A percentile compares a stretch with the other conserved stretches of the same genome.
These are phyloP conservation scores for Marchantia paleacea DNA, from an alignment of 225 moss, liverwort and hornwort species.

Conservation along the genomic window DNA sequence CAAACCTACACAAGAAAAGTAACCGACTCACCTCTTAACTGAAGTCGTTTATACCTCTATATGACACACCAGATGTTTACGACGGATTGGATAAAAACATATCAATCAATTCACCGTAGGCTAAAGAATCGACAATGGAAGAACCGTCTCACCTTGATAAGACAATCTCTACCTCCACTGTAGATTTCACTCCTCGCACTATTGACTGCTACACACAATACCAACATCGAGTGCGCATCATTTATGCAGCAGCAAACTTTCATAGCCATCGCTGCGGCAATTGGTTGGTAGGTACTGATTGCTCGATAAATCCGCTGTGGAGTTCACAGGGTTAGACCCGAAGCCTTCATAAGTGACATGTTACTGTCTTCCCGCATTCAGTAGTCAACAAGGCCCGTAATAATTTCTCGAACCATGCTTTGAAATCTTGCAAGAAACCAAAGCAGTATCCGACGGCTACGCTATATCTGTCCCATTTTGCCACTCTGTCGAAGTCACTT, in stretches of 20 bases:
- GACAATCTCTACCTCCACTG: conserved; percentile 60
- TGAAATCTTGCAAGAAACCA: too few species aligned
- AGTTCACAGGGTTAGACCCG: neutral
- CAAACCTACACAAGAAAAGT: conserved; percentile 45
- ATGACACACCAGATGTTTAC: neutral
- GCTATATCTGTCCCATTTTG: too few species aligned
- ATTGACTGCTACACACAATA: conserved; percentile 64
- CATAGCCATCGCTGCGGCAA: conserved; percentile 49
- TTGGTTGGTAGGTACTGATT: too few species aligned
- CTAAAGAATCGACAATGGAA: neutral
- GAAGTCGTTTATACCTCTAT: neutral
- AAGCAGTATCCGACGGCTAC: too few species aligned
- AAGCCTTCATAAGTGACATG: neutral
- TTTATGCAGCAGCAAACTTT: conserved; percentile 39
- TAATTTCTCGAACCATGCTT: too few species aligned
- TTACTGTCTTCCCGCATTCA: neutral
- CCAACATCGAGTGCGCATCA: conserved; percentile 49
- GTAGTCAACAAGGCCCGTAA: neutral
- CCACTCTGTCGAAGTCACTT: too few species aligned
- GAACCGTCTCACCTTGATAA: conserved; percentile 51
- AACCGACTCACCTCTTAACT: neutral
- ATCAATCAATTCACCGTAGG: neutral
- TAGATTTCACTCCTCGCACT: conserved; percentile 58
- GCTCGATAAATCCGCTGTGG: neutral
- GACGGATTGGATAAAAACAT: neutral